Percentiles rank a stretch among this genome's conserved stretches.
Evolutionary conservation across 495 filamentous ascomycete genomes (phyloP).

Genomic region (Eremomyces bilateralis): DNA sequence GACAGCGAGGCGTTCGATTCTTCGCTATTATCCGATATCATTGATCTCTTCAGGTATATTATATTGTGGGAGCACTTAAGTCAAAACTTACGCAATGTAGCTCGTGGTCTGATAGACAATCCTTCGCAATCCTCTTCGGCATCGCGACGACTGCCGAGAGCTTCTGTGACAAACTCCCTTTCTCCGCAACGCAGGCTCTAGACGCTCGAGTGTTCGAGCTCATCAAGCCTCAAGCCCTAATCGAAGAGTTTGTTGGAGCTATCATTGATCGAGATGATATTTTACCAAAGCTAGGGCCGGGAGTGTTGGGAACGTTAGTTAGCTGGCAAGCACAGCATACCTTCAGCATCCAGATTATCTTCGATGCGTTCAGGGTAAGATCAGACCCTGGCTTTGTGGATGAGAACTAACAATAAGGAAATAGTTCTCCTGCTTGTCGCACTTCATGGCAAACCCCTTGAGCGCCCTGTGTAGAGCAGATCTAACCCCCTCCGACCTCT

Average conservation of each 20-base stretch:
- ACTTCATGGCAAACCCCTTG: slow-evolving; percentile 85
- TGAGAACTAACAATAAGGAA: background rate
- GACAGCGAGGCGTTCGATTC: slow-evolving; percentile 88
- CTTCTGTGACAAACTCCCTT: slow-evolving; percentile 68
- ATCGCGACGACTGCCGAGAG: slow-evolving; percentile 79
- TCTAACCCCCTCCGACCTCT: slow-evolving; percentile 17
- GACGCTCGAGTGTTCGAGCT: slow-evolving; percentile 70
- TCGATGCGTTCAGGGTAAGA: slow-evolving; percentile 55
- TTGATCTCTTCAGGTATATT: slow-evolving; percentile 53
- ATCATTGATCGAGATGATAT: slow-evolving; percentile 33
- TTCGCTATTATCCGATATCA: slow-evolving; percentile 51
- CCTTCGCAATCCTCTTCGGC: slow-evolving; percentile 68
- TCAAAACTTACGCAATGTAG: too few species aligned
- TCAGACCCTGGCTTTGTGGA: too few species aligned
- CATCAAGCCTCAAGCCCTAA: slow-evolving; percentile 46
- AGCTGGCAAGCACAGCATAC: slow-evolving; percentile 67
- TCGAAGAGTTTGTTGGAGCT: slow-evolving; percentile 59
- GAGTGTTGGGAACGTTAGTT: slow-evolving; percentile 36
- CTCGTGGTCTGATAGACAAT: slow-evolving; percentile 76
- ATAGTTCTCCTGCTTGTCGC: slow-evolving; percentile 85
- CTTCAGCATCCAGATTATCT: slow-evolving; percentile 67
- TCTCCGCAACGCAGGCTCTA: slow-evolving; percentile 44
- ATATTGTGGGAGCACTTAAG: too few species aligned
- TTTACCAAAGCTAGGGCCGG: slow-evolving; percentile 46
- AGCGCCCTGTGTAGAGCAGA: slow-evolving; percentile 33